A percentile compares a stretch with the other conserved stretches of the same genome.
Conservation (phyloP, 805 yeast species). For the Candida vartiovaarae region DNA sequence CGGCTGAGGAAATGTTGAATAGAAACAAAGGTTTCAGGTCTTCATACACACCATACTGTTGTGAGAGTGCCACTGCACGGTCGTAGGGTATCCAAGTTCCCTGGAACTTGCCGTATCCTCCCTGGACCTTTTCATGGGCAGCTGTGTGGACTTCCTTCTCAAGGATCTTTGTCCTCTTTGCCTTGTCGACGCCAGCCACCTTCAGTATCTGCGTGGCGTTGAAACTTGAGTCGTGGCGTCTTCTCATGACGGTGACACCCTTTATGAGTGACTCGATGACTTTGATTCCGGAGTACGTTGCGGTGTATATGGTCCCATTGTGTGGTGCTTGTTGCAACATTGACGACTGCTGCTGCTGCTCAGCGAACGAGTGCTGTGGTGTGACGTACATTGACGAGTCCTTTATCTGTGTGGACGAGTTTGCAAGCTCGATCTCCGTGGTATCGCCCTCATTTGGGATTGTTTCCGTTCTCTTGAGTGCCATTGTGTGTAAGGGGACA, state of each 20-base stretch:
- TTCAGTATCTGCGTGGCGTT: constrained; percentile 78
- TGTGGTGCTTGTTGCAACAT: too few relatives aligned
- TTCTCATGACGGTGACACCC: constrained; percentile 69
- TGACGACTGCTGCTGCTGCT: background rate
- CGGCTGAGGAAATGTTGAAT: constrained; percentile 32
- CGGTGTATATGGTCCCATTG: constrained; percentile 46
- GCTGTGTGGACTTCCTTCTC: constrained; percentile 69
- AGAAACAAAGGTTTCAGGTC: constrained; percentile 57
- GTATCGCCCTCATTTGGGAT: constrained; percentile 8
- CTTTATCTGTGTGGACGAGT: background rate
- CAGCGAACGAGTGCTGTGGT: constrained; percentile 1
- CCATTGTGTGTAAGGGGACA: too few relatives aligned
- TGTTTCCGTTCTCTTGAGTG: too few relatives aligned
- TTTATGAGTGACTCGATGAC: constrained; percentile 71
- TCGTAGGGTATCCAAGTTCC: constrained; percentile 82
- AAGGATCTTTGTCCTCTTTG: constrained; percentile 65
- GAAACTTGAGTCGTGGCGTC: constrained; percentile 72
- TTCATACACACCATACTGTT: constrained; percentile 52
- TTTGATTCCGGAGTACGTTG: constrained; percentile 73
- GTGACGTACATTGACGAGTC: constrained; percentile 1
- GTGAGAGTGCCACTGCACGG: constrained; percentile 53
- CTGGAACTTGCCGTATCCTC: constrained; percentile 80
- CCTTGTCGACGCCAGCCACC: constrained; percentile 71
- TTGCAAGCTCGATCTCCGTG: constrained; percentile 8
- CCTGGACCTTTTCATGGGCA: constrained; percentile 70